Conservation (phyloP, 208 protist genomes). For the Trypanosomatidae sp. region DNA sequence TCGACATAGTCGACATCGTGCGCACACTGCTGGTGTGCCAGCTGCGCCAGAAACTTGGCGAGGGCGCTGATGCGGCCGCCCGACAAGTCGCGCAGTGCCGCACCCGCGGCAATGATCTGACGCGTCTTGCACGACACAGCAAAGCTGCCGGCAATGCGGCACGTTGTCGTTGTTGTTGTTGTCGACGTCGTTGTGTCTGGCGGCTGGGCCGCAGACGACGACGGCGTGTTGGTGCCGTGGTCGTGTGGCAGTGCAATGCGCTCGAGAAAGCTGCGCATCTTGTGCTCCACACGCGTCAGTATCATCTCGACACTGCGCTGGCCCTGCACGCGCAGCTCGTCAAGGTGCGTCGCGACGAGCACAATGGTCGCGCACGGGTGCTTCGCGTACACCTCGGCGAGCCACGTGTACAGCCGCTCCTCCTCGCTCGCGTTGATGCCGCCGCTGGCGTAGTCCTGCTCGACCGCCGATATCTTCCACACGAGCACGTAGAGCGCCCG, state of each 20-base stretch:
- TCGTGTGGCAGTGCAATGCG: slow-evolving; percentile 10
- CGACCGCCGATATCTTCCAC: slow-evolving; percentile 82
- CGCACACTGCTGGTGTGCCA: slow-evolving; percentile 53
- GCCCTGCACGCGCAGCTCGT: slow-evolving; percentile 73
- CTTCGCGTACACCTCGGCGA: slow-evolving; percentile 81
- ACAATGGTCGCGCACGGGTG: slow-evolving; percentile 59
- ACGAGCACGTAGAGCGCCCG: slow-evolving; percentile 80
- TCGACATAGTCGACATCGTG: slow-evolving; percentile 50
- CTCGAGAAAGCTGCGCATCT: slow-evolving; percentile 48
- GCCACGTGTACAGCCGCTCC: slow-evolving; percentile 72
- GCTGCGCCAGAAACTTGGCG: slow-evolving; percentile 40
- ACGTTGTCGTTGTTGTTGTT: neutral
- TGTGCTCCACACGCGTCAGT: slow-evolving; percentile 59
- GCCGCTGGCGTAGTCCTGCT: slow-evolving; percentile 70
- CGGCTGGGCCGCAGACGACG: neutral
- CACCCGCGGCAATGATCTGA: slow-evolving; percentile 53
- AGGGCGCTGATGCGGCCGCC: slow-evolving; percentile 52
- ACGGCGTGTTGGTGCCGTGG: slow-evolving; percentile 5
- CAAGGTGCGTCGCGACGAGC: slow-evolving; percentile 79
- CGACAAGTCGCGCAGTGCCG: slow-evolving; percentile 26
- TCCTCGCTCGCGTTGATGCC: slow-evolving; percentile 73
- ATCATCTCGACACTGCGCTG: slow-evolving; percentile 82
- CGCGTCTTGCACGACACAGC: slow-evolving; percentile 82
- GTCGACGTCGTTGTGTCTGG: slow-evolving; percentile 1
- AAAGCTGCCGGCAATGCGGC: slow-evolving; percentile 66